A percentile compares a stretch with the other conserved stretches of the same genome.
Conservation (phyloP, 768 basidiomycete species). For the Butyriboletus loyo region DNA sequence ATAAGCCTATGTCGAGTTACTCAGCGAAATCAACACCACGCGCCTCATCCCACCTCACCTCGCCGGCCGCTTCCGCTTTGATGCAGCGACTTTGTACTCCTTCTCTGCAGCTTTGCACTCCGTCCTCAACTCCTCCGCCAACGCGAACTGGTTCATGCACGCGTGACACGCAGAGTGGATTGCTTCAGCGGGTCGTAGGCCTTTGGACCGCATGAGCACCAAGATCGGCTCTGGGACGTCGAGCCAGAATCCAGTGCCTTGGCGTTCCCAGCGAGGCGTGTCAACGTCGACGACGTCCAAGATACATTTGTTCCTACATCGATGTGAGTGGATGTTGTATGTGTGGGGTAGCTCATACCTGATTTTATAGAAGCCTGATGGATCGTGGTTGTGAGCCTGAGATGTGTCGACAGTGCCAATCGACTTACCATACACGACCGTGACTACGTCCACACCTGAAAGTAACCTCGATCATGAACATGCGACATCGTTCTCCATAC, state of each 20-base stretch:
- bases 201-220: constrained; percentile 48
- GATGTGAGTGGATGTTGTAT: neutral
- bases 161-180: constrained; percentile 88
- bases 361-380: constrained; percentile 75
- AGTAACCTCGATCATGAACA: neutral
- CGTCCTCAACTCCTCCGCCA: constrained; percentile 68
- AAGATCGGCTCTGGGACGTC: constrained; percentile 61
- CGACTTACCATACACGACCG: constrained; percentile 69
- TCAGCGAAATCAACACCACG: neutral
- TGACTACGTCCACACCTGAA: constrained; percentile 58
- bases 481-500: neutral
- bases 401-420: neutral
- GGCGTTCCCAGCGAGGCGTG: constrained; percentile 72
- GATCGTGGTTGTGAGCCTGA: neutral
- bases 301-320: constrained; percentile 52
- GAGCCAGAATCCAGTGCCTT: constrained; percentile 76
- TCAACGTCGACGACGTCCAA: constrained; percentile 77
- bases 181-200: constrained; percentile 68
- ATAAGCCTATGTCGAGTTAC: constrained; percentile 51
- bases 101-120: constrained; percentile 83
- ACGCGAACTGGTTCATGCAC: constrained; percentile 70
- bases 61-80: constrained; percentile 64
- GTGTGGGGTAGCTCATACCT: constrained; percentile 38
- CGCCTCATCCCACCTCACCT: constrained; percentile 9
- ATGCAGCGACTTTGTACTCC: constrained; percentile 54